Base-by-base conservation (phyloP, 2,329 filamentous ascomycete genomes). In the Exophiala viscosa region DNA sequence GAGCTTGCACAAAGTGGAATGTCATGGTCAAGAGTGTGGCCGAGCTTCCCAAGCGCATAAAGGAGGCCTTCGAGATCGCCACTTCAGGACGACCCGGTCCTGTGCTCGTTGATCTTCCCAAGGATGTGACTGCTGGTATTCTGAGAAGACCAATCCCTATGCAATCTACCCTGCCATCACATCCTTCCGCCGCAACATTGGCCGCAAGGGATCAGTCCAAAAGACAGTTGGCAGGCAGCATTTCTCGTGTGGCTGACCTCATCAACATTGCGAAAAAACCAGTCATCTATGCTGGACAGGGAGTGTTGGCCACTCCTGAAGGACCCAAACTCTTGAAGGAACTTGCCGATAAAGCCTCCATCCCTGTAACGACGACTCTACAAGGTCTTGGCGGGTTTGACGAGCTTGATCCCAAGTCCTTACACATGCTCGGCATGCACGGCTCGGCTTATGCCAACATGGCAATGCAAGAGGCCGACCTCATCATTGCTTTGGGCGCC, bases 351-450 rank as follows among this genome's bases (percentile, higher is more conserved):
- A 96, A 95, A 80, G 83, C 85, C 32, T 86, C 84, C 54, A 95
- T 97, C 60, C 93, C 93, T 45, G 93, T 99, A 38, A 96, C 92
- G 13, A 97, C 93, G 20, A 96, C 93, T 48, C 84, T 99, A 5
- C 91, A 96, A 66, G 93, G 91, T 63, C 83, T 99, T 85, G 93
- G 93, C 64, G 89, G 84, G 17, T 97, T 87, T 62, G 91, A 97
- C 65, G 93, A 97, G 76, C 81, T 93, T 10, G 90, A 97, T 66
- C 84, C 90, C 61, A 96, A 96, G 81, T 87, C 91, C 40, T 80
- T 97, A 46, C 91, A 97, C 75, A 99, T 99, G 93, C 84, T 97
- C 28, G 93, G 93, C 60, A 97, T 97, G 93, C 92, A 97, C 77
- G 93, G 93, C 55, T 87, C 91, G 7, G 91, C 90, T 6, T 99